A percentile compares a stretch with the other conserved stretches of the same genome.
These are phyloP conservation scores for Zygotorulaspora sp. DNA, from an alignment of 805 yeast genomes.

Conservation along the genomic window DNA sequence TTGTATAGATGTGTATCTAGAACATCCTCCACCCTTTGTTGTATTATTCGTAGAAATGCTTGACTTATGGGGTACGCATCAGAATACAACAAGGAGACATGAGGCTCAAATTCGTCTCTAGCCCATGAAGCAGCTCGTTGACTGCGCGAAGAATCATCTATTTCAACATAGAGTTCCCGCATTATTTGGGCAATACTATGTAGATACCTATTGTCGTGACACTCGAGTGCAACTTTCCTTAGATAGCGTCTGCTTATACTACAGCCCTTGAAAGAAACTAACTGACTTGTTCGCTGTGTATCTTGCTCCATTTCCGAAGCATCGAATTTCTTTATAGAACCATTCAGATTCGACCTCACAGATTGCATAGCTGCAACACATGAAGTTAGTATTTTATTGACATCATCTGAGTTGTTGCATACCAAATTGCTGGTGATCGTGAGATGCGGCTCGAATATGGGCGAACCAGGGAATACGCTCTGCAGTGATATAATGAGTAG, in stretches of 20 bases:
- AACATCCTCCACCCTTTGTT: conserved; percentile 61
- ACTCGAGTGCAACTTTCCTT: conserved; percentile 27
- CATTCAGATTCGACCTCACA: conserved; percentile 24
- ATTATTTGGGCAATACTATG: conserved; percentile 43
- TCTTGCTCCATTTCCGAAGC: background rate
- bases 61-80: conserved; percentile 59
- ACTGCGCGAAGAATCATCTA: conserved; percentile 33
- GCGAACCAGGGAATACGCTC: conserved; percentile 70
- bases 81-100: conserved; percentile 66
- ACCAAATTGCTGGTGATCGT: conserved; percentile 64
- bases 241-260: conserved; percentile 30
- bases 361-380: conserved; percentile 51
- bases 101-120: conserved; percentile 58
- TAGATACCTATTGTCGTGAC: conserved; percentile 28
- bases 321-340: conserved; percentile 9
- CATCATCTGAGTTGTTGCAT: conserved; percentile 50
- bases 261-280: conserved; percentile 26
- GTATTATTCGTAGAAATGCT: conserved; percentile 59
- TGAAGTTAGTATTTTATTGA: conserved; percentile 51
- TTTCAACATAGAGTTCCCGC: conserved; percentile 49
- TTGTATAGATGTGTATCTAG: conserved; percentile 40
- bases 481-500: conserved; percentile 60
- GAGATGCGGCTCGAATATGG: conserved; percentile 68
- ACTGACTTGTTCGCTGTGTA: conserved; percentile 3
- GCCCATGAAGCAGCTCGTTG: conserved; percentile 56